A percentile compares a stretch with the other conserved stretches of the same genome.
These are phyloP conservation scores for Zanthoxylum bungeanum DNA, from an alignment of 345 rosid genomes.

Conservation along the genomic window DNA sequence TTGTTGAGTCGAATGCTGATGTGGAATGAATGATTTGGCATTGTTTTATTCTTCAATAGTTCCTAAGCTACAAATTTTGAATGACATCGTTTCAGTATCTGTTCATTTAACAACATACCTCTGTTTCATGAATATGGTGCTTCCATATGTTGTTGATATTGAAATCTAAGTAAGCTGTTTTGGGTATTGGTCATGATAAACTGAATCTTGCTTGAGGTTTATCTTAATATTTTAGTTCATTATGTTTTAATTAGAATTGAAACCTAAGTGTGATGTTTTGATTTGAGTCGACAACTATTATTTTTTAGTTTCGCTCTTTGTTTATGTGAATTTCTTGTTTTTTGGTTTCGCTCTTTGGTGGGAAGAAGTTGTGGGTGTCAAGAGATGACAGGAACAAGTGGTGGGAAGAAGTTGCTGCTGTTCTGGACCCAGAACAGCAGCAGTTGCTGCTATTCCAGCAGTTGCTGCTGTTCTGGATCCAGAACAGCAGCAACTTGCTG, in stretches of 20 bases:
- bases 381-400: too few relatives aligned
- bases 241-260: background rate
- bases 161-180: too few relatives aligned
- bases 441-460: too few relatives aligned
- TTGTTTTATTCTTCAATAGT: background rate
- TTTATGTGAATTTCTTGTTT: too few relatives aligned
- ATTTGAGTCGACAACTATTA: too few relatives aligned
- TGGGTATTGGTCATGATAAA: background rate
- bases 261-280: background rate
- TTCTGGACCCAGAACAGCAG: too few relatives aligned
- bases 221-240: background rate
- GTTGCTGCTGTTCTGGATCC: too few relatives aligned
- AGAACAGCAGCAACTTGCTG: too few relatives aligned
- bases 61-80: background rate
- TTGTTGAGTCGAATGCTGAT: constrained; percentile 3
- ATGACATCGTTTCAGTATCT: background rate
- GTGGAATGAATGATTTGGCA: background rate
- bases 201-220: background rate
- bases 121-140: background rate
- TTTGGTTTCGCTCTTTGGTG: too few relatives aligned
- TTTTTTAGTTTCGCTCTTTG: too few relatives aligned
- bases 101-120: background rate
- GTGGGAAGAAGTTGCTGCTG: too few relatives aligned
- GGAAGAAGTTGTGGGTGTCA: too few relatives aligned
- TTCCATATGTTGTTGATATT: background rate